Conservation (phyloP, 306 rosid genomes). For the Delonix regia region DNA sequence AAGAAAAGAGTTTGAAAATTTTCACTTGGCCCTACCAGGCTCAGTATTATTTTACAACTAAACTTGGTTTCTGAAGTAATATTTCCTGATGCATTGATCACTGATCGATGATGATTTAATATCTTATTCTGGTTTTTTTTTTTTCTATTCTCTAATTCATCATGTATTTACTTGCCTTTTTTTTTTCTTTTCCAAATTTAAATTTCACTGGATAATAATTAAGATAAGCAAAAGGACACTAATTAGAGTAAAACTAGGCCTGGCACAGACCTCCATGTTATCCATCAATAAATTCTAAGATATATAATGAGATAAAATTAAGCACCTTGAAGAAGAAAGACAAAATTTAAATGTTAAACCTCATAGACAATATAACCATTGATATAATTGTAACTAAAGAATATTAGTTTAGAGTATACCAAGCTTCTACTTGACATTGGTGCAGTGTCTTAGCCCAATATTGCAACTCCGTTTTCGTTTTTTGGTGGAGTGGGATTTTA, state of each 20-base stretch:
- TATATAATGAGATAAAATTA: background rate
- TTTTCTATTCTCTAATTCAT: background rate
- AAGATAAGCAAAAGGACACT: too few species aligned
- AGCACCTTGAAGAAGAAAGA: background rate
- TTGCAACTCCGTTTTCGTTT: too few species aligned
- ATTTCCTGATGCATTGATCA: background rate
- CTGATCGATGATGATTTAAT: background rate
- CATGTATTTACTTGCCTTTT: too few species aligned
- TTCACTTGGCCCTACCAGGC: conserved; percentile 3
- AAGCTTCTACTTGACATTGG: background rate
- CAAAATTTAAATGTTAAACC: background rate
- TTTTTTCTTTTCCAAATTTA: too few species aligned
- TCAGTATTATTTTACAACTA: background rate
- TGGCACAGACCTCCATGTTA: background rate
- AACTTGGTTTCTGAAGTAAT: background rate
- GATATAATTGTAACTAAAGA: background rate
- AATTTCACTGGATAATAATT: too few species aligned
- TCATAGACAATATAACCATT: background rate
- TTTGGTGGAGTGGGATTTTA: too few species aligned
- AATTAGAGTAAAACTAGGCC: too few species aligned
- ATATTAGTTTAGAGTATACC: background rate
- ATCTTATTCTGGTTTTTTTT: background rate
- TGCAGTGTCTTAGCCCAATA: background rate
- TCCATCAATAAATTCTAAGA: background rate
- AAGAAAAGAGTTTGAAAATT: conserved; percentile 20